A percentile compares a stretch with the other conserved stretches of the same genome.
Conservation (phyloP, 2,329 filamentous ascomycete species). For the Xylaria hypoxylon region DNA sequence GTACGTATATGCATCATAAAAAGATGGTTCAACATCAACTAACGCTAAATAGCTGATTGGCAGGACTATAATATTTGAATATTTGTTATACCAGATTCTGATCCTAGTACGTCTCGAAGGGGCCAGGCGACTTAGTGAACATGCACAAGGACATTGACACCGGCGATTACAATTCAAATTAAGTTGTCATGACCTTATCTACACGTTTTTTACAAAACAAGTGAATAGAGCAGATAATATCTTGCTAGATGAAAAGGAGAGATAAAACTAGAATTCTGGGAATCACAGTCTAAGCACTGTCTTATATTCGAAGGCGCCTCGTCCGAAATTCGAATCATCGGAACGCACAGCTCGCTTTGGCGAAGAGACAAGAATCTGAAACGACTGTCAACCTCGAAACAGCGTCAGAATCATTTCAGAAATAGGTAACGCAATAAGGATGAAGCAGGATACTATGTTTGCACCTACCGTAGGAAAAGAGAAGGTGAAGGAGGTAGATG, state of each 20-base stretch:
- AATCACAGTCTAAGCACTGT: not conserved
- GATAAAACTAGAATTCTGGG: not conserved
- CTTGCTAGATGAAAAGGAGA: not conserved
- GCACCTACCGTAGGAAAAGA: too few relatives aligned
- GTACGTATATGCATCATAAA: constrained; percentile 2
- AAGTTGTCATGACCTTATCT: not conserved
- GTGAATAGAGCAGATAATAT: not conserved
- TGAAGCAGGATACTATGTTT: too few relatives aligned
- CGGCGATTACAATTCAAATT: not conserved
- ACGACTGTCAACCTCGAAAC: too few relatives aligned
- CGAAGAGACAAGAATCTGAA: not conserved
- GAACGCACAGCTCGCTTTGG: too few relatives aligned
- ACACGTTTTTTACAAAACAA: not conserved
- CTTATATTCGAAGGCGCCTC: not conserved
- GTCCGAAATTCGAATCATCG: not conserved
- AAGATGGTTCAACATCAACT: not conserved
- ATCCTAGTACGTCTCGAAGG: not conserved
- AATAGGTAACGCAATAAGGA: too few relatives aligned
- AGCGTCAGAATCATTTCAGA: too few relatives aligned
- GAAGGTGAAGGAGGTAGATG: too few relatives aligned
- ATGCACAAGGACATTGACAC: not conserved
- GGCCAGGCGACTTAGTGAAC: not conserved
- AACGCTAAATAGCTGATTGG: not conserved
- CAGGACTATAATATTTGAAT: constrained; percentile 1
- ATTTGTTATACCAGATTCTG: constrained; percentile 1